phyloP scores from a whole-genome alignment of 768 basidiomycete genomes.

The Termitomyces sp. region DNA sequence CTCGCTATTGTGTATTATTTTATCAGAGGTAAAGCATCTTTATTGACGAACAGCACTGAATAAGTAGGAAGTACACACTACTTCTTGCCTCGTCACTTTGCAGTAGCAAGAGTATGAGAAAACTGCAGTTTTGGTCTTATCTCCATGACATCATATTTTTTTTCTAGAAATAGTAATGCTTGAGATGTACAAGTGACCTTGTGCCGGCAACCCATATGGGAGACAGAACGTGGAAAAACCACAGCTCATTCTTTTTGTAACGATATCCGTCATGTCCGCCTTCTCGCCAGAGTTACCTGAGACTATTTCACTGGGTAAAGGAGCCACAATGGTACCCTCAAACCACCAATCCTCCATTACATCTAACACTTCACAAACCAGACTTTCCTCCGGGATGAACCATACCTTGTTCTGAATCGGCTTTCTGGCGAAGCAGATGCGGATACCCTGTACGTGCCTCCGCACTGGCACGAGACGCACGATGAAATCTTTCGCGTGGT shows the following conservation, averaged over 20 bases:
- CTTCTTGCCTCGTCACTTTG: too few relatives aligned
- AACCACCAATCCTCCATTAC: neutral
- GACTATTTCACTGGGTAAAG: conserved; percentile 15
- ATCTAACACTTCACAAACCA: conserved; percentile 3
- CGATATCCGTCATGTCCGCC: conserved; percentile 1
- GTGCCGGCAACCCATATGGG: neutral
- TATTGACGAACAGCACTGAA: too few relatives aligned
- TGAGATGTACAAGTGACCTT: neutral
- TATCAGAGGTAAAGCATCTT: too few relatives aligned
- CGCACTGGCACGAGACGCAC: conserved; percentile 35
- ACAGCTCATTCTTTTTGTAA: neutral
- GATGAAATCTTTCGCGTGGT: conserved; percentile 31
- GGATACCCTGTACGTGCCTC: conserved; percentile 27
- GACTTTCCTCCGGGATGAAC: conserved; percentile 32
- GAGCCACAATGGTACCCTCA: conserved; percentile 18
- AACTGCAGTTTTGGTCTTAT: too few relatives aligned
- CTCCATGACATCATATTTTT: too few relatives aligned
- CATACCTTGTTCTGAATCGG: conserved; percentile 25
- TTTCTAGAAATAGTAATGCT: too few relatives aligned
- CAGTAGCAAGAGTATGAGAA: too few relatives aligned
- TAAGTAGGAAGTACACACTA: too few relatives aligned
- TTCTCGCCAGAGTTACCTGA: conserved; percentile 7
- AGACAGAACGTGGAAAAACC: neutral
- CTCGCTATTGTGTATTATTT: too few relatives aligned
- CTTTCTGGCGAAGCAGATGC: conserved; percentile 23